Evolutionary conservation across 768 basidiomycete species (phyloP).

Genomic region (Trametes maxima): DNA sequence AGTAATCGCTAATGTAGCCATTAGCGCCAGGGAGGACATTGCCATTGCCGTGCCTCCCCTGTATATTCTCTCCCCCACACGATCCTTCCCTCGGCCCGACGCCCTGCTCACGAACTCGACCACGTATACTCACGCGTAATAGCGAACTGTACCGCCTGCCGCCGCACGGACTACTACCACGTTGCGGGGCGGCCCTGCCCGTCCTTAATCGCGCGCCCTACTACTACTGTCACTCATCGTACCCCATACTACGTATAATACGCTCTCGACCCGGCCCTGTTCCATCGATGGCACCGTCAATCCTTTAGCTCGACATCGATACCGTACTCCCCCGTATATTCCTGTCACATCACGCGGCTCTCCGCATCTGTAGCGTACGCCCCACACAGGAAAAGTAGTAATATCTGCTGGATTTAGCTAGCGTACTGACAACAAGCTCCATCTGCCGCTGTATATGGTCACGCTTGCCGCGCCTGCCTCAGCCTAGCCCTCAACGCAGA

Average conservation of each 20-base stretch:
- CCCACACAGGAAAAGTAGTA: slow-evolving; percentile 22
- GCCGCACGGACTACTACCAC: background rate
- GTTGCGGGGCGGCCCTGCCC: slow-evolving; percentile 10
- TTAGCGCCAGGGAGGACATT: slow-evolving; percentile 8
- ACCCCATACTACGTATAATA: slow-evolving; percentile 5
- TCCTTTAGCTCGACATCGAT: slow-evolving; percentile 15
- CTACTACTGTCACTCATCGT: slow-evolving; percentile 12
- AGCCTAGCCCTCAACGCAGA: slow-evolving; percentile 17
- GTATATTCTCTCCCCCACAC: slow-evolving; percentile 21
- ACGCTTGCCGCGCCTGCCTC: slow-evolving; percentile 7
- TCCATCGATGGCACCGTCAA: slow-evolving; percentile 17
- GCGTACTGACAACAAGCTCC: slow-evolving; percentile 15
- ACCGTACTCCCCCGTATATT: slow-evolving; percentile 15
- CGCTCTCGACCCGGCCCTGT: slow-evolving; percentile 2
- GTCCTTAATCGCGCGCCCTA: slow-evolving; percentile 17
- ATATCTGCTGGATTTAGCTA: slow-evolving; percentile 23
- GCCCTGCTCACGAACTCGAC: slow-evolving; percentile 26
- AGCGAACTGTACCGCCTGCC: slow-evolving; percentile 14
- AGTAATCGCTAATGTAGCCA: slow-evolving; percentile 13
- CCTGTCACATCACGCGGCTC: slow-evolving; percentile 15
- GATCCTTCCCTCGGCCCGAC: slow-evolving; percentile 16
- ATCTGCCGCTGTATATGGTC: slow-evolving; percentile 16
- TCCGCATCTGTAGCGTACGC: slow-evolving; percentile 23
- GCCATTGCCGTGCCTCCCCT: slow-evolving; percentile 6
- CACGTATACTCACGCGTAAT: slow-evolving; percentile 24